phyloP scores from a whole-genome alignment of 1,139 yeast genomes.

The Meyerozyma guilliermondii region DNA sequence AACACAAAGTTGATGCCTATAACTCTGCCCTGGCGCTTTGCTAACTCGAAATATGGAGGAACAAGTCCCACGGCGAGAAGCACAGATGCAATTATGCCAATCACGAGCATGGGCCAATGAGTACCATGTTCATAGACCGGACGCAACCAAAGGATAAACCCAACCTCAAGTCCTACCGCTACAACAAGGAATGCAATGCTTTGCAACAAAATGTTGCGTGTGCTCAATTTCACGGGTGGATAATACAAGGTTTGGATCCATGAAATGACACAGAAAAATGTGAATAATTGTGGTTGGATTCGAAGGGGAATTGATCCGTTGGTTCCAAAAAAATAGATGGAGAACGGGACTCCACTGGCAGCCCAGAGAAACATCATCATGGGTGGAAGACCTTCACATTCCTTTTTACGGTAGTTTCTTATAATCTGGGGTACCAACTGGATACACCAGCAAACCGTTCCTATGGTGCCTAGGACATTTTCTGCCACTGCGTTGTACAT shows the following conservation, averaged over 20 bases:
- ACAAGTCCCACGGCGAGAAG: constrained; percentile 71
- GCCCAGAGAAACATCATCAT: constrained; percentile 84
- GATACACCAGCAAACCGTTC: constrained; percentile 87
- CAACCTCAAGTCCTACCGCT: constrained; percentile 61
- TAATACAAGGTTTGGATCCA: constrained; percentile 76
- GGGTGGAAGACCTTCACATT: constrained; percentile 83
- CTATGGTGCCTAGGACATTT: constrained; percentile 81
- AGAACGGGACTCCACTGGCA: constrained; percentile 75
- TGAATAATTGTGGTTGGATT: constrained; percentile 83
- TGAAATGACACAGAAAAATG: constrained; percentile 61
- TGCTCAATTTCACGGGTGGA: constrained; percentile 56
- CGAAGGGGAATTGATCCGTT: constrained; percentile 72
- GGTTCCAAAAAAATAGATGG: constrained; percentile 71
- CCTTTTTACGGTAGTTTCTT: constrained; percentile 65
- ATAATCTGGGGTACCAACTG: constrained; percentile 84
- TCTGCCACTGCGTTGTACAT: constrained; percentile 40
- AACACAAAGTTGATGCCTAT: constrained; percentile 87
- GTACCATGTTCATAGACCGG: constrained; percentile 56
- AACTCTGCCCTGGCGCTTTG: constrained; percentile 75
- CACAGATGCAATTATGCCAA: constrained; percentile 77
- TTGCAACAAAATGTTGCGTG: constrained; percentile 30
- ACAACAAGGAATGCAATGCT: constrained; percentile 35
- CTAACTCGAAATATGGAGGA: constrained; percentile 85
- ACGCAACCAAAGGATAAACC: constrained; percentile 67
- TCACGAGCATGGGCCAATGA: constrained; percentile 72